These are phyloP conservation scores for Macaranga tanarius DNA, from an alignment of 441 rosid species.

Conservation along the genomic window DNA sequence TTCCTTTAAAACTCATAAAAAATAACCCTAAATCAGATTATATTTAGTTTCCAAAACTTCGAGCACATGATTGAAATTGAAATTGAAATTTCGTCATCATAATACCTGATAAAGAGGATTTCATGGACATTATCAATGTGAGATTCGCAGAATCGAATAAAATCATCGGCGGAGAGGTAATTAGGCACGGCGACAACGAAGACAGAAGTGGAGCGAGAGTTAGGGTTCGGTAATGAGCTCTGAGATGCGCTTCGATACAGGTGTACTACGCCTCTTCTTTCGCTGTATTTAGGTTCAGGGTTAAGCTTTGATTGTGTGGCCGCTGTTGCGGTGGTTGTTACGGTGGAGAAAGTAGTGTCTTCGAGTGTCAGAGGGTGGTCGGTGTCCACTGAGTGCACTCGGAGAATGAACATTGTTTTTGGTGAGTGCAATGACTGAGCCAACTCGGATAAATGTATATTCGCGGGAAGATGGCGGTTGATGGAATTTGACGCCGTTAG, in stretches of 20 bases:
- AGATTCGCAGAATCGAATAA: conserved; percentile 62
- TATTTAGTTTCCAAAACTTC: not conserved
- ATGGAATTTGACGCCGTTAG: not conserved
- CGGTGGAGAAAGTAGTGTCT: conserved; percentile 49
- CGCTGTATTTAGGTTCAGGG: conserved; percentile 43
- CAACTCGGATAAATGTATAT: not conserved
- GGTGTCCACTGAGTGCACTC: conserved; percentile 81
- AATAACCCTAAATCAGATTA: not conserved
- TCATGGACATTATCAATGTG: conserved; percentile 45
- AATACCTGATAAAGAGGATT: conserved; percentile 69
- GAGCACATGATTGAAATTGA: not conserved
- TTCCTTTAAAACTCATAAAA: conserved; percentile 42
- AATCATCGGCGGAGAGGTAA: conserved; percentile 69
- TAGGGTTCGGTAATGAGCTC: conserved; percentile 63
- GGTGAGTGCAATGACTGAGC: not conserved
- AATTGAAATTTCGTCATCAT: not conserved
- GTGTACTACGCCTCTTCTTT: conserved; percentile 74
- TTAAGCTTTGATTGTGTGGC: conserved; percentile 13
- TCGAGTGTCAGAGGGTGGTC: conserved; percentile 50
- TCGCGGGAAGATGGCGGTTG: conserved; percentile 12
- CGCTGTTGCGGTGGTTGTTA: conserved; percentile 28
- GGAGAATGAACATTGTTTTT: conserved; percentile 52
- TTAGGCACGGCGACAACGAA: conserved; percentile 92
- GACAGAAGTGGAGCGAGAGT: conserved; percentile 62
- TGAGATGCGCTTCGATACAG: conserved; percentile 61